Evolutionary conservation across 495 filamentous ascomycete genomes (phyloP).

Genomic region (Aspergillus nanangensis): DNA sequence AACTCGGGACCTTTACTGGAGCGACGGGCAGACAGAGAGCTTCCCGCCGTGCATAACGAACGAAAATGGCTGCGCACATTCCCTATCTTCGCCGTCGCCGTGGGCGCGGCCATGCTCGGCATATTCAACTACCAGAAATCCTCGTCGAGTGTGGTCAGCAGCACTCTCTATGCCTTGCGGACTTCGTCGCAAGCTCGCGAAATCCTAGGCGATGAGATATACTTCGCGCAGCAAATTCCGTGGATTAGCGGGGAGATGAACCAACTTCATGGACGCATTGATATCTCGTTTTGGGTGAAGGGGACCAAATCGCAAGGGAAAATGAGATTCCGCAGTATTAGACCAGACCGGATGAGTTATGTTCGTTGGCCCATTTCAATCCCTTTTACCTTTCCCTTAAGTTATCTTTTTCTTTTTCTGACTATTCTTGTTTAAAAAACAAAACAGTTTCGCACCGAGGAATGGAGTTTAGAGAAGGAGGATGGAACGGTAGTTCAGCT

Average conservation of each 20-base stretch:
- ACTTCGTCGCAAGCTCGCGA: conserved; percentile 70
- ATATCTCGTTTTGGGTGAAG: conserved; percentile 84
- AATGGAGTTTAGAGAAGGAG: conserved; percentile 69
- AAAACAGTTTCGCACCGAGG: conserved; percentile 62
- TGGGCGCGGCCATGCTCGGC: conserved; percentile 63
- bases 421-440: neutral
- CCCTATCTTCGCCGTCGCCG: conserved; percentile 53
- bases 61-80: conserved; percentile 48
- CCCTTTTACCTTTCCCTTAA: conserved; percentile 6
- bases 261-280: conserved; percentile 85
- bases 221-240: conserved; percentile 80
- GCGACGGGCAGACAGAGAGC: conserved; percentile 74
- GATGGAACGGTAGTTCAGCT: conserved; percentile 64
- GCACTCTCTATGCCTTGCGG: conserved; percentile 85
- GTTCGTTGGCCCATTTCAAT: conserved; percentile 37
- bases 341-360: conserved; percentile 66
- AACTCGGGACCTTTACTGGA: conserved; percentile 68
- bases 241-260: conserved; percentile 94
- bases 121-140: conserved; percentile 99
- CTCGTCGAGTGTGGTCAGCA: conserved; percentile 73
- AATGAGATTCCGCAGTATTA: conserved; percentile 76
- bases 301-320: conserved; percentile 67
- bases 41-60: conserved; percentile 47
- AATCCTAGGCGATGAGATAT: conserved; percentile 84
- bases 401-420: neutral